Conservation (phyloP, 441 rosid genomes). For the Arabidopsis hybrid region DNA sequence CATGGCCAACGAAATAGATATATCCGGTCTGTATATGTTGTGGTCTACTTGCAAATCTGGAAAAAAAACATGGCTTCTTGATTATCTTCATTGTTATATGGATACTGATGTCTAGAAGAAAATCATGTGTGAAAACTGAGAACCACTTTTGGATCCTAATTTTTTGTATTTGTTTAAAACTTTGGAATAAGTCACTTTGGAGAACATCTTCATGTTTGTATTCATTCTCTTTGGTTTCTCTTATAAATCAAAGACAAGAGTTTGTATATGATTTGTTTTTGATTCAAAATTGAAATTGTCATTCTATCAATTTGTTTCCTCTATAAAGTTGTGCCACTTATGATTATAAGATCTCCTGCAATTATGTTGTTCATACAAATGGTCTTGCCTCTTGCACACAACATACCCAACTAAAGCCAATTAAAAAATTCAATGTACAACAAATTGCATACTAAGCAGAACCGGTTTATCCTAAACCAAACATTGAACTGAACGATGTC, state of each 20-base stretch:
- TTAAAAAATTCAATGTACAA: not conserved
- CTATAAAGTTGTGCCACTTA: not conserved
- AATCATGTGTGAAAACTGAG: slow-evolving; percentile 23
- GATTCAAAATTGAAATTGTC: not conserved
- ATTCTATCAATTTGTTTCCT: not conserved
- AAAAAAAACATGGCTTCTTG: slow-evolving; percentile 30
- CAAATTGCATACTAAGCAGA: not conserved
- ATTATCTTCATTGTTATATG: slow-evolving; percentile 28
- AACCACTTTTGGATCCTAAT: slow-evolving; percentile 34
- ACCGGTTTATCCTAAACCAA: slow-evolving; percentile 30
- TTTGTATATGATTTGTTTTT: slow-evolving; percentile 33
- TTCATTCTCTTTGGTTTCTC: slow-evolving; percentile 14
- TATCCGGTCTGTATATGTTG: not conserved
- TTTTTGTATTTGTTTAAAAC: slow-evolving; percentile 40
- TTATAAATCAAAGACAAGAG: slow-evolving; percentile 34
- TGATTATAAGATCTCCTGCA: not conserved
- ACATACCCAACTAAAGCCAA: slow-evolving; percentile 18
- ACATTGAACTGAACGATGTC: not conserved
- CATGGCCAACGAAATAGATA: slow-evolving; percentile 80
- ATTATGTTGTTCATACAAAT: not conserved
- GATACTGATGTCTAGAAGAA: slow-evolving; percentile 41
- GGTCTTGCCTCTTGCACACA: not conserved
- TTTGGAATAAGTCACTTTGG: slow-evolving; percentile 37
- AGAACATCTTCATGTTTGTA: slow-evolving; percentile 32
- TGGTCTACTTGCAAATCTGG: slow-evolving; percentile 19